Evolutionary conservation across 768 basidiomycete species (phyloP).

Genomic region (Infundibulicybe gibba): DNA sequence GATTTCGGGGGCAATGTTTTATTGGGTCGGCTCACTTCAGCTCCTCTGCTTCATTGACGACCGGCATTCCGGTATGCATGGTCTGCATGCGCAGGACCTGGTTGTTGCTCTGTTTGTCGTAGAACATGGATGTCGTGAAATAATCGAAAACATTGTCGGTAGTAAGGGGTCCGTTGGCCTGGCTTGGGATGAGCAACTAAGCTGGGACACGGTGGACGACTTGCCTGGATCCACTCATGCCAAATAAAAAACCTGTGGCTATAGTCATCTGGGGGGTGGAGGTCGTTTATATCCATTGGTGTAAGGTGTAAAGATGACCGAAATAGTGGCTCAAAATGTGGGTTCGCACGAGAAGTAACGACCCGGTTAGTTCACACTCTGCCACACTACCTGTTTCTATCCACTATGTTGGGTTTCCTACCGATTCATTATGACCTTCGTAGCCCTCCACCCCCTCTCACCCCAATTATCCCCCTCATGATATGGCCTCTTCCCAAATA

Average conservation of each 20-base stretch:
- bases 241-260: constrained; percentile 84
- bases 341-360: constrained; percentile 29
- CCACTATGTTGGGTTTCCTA: constrained; percentile 24
- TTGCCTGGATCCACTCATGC: constrained; percentile 86
- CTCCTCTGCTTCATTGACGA: constrained; percentile 81
- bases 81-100: constrained; percentile 93
- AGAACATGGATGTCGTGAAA: constrained; percentile 89
- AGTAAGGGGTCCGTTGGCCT: constrained; percentile 78
- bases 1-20: neutral
- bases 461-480: constrained; percentile 3
- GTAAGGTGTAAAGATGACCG: constrained; percentile 6
- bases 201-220: constrained; percentile 5
- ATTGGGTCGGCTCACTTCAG: constrained; percentile 56
- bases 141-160: constrained; percentile 84
- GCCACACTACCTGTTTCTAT: constrained; percentile 14
- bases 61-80: constrained; percentile 73
- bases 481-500: neutral
- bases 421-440: constrained; percentile 20
- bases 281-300: constrained; percentile 49
- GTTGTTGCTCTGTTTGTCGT: constrained; percentile 92
- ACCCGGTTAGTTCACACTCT: constrained; percentile 9
- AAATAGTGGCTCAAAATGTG: constrained; percentile 1
- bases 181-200: constrained; percentile 6
- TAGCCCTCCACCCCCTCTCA: constrained; percentile 5
- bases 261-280: constrained; percentile 81